These are phyloP conservation scores for Batkoa obscura DNA, from an alignment of 371 early-diverging fungal genomes.

Conservation along the genomic window DNA sequence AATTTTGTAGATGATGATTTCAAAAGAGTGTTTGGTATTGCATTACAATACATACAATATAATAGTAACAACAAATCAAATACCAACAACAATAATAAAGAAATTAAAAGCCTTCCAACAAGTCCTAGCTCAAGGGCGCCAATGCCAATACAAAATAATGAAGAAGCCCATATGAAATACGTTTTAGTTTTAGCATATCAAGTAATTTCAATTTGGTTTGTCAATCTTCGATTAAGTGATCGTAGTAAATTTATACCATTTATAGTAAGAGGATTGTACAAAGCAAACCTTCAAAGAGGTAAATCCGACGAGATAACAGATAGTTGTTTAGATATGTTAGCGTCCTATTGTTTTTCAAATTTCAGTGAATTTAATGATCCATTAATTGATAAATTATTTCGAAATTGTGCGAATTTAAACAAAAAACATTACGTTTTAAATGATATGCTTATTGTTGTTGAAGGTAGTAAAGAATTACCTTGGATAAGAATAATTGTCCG, in stretches of 20 bases:
- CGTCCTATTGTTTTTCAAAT: constrained; percentile 43
- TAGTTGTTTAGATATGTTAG: constrained; percentile 83
- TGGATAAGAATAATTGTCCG: too few relatives aligned
- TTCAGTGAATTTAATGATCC: too few relatives aligned
- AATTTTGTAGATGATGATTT: constrained; percentile 71
- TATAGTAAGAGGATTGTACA: constrained; percentile 51
- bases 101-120: constrained; percentile 2
- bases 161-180: constrained; percentile 41
- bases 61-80: constrained; percentile 25
- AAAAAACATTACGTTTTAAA: too few relatives aligned
- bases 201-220: constrained; percentile 76
- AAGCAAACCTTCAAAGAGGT: constrained; percentile 18
- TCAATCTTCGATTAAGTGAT: constrained; percentile 46
- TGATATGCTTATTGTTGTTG: too few relatives aligned
- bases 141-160: constrained; percentile 9
- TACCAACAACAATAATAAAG: neutral
- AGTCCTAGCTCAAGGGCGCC: constrained; percentile 12
- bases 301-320: constrained; percentile 40
- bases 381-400: too few relatives aligned
- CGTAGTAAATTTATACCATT: constrained; percentile 63
- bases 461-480: too few relatives aligned
- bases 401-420: too few relatives aligned
- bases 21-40: constrained; percentile 78
- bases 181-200: constrained; percentile 77
- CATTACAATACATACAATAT: constrained; percentile 63